Percentiles rank a stretch among this genome's conserved stretches.
phyloP scores from a whole-genome alignment of 192 early-diverging fungal genomes.

The Backusella circina region DNA sequence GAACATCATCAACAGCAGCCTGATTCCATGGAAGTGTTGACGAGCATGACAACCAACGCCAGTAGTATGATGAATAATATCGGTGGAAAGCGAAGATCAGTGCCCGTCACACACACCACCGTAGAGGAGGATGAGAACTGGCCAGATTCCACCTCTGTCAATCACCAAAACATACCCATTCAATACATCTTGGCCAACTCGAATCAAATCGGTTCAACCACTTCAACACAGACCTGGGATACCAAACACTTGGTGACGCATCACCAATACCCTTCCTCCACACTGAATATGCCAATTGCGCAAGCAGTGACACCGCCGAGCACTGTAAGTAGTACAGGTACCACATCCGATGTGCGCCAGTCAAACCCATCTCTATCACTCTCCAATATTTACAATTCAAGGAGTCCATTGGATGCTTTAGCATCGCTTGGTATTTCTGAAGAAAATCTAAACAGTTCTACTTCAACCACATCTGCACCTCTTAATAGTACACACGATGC shows the following conservation, averaged over 20 bases:
- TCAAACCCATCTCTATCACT: slow-evolving; percentile 21
- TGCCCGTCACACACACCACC: slow-evolving; percentile 21
- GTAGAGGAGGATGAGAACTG: slow-evolving; percentile 18
- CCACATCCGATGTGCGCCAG: background rate
- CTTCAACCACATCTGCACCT: background rate
- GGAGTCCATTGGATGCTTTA: slow-evolving; percentile 44
- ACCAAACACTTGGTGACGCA: slow-evolving; percentile 3
- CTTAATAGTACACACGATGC: background rate
- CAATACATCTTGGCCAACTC: slow-evolving; percentile 24
- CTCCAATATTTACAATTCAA: slow-evolving; percentile 35
- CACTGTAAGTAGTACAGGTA: background rate
- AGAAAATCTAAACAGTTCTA: background rate
- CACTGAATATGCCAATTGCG: slow-evolving; percentile 20
- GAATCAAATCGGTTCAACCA: slow-evolving; percentile 21
- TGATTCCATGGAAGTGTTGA: slow-evolving; percentile 31
- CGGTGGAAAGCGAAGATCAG: background rate
- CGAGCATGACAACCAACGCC: slow-evolving; percentile 26
- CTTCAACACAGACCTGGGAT: slow-evolving; percentile 12
- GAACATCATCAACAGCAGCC: background rate
- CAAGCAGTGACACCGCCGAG: slow-evolving; percentile 11
- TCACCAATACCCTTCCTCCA: slow-evolving; percentile 29
- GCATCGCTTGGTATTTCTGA: slow-evolving; percentile 31
- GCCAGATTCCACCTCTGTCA: slow-evolving; percentile 21
- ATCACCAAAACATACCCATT: slow-evolving; percentile 10
- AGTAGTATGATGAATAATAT: slow-evolving; percentile 18